Evolutionary conservation across 2,329 filamentous ascomycete genomes (phyloP), one percentile per base, ranked within the genome.

Genomic region (Aspergillus piperis): DNA sequence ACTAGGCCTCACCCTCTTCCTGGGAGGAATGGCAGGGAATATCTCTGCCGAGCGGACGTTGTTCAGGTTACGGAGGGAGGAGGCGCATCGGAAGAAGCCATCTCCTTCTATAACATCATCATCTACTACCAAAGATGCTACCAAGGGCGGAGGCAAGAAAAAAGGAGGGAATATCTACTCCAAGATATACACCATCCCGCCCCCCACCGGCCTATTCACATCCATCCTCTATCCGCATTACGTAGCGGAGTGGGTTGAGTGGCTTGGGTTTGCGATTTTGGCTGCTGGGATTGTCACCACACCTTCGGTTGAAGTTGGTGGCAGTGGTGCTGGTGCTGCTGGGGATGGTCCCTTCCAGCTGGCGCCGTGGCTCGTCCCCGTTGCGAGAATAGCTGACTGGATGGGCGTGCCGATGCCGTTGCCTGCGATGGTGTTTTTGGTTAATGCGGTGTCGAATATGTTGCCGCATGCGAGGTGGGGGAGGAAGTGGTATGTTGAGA

Each of bases 171-270:
- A 82, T 61, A 81, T 81, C 15, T 87, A 90, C 62, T 84, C 90
- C 49, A 96, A 95, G 78, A 86, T 96, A 62, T 98, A 98, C 75
- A 87, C 90, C 78, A 85, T 99, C 55, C 95, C 79, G n/a, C 78
- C 95, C 0, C 82, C 91, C 71, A 89, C 89, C 54, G 92, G 93
- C 0, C 78, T 96, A 53, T 99, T 98, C 78, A 82, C 84, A 66
- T 89, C 88, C 70, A 85, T 96, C 72, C 83, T 98, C 61, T 96
- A 89, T 75, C 92, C 95, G 66, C 95, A 99, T 75, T 99, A 97
- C 75, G 82, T 96, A n/a, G 90, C 89, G 72, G 95, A 99, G 79
- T 99, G 95, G 95, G 75, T 96, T 56, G 95, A 99, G 82, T 99
- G 95, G 95, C 76, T 84, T 3, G 95, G 95, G 0, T 99, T 92